phyloP scores from a whole-genome alignment of 331 rosid species.

The Dryas integrifolia region DNA sequence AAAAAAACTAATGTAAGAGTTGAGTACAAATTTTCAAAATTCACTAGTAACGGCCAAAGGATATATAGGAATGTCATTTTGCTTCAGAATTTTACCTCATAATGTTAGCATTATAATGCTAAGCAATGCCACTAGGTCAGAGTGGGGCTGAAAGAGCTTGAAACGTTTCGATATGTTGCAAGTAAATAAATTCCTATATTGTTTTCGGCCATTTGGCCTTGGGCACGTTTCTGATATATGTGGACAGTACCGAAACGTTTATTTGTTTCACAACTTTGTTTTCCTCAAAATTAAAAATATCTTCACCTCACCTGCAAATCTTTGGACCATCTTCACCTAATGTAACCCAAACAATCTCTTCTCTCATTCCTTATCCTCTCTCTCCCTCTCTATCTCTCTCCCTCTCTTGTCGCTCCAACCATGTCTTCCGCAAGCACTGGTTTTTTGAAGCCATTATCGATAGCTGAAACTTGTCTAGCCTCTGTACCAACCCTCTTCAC shows the following conservation, averaged over 20 bases:
- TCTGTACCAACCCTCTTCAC: conserved; percentile 24
- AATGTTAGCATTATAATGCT: too few relatives aligned
- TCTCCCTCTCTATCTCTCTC: background rate
- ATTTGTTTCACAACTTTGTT: background rate
- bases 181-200: too few relatives aligned
- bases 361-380: conserved; percentile 36
- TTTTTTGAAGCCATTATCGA: conserved; percentile 28
- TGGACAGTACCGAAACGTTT: background rate
- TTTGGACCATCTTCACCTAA: conserved; percentile 18
- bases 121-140: too few relatives aligned
- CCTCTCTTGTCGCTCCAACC: conserved; percentile 2
- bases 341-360: conserved; percentile 19
- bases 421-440: conserved; percentile 30
- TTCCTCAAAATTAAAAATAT: conserved; percentile 13
- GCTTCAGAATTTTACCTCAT: too few relatives aligned
- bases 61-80: too few relatives aligned
- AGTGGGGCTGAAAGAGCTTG: too few relatives aligned
- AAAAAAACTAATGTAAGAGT: too few relatives aligned
- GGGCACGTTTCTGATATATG: background rate
- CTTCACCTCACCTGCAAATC: conserved; percentile 23
- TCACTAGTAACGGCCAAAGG: too few relatives aligned
- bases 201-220: background rate
- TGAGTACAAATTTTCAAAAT: too few relatives aligned
- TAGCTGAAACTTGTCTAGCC: conserved; percentile 33
- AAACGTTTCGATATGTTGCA: too few relatives aligned